Evolutionary conservation across 352 stramenopile species (phyloP).

Genomic region (Phytophthora uliginosa): DNA sequence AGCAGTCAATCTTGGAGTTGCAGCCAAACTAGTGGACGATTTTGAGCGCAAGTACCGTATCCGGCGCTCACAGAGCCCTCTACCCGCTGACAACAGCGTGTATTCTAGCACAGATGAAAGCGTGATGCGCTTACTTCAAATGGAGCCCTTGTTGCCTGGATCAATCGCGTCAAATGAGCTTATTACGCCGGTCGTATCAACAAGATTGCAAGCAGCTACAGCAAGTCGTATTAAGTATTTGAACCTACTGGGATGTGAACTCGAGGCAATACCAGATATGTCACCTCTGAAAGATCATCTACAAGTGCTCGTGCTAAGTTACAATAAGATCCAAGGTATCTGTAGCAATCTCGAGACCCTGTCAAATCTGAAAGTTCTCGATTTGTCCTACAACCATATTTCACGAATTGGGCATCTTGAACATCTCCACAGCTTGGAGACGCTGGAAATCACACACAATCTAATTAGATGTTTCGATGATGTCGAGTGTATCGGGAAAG

Average conservation of each 20-base stretch:
- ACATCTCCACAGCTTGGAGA: conserved; percentile 39
- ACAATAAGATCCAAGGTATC: conserved; percentile 72
- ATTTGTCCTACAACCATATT: conserved; percentile 82
- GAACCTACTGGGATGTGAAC: conserved; percentile 60
- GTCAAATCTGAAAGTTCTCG: conserved; percentile 52
- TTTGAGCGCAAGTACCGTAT: conserved; percentile 76
- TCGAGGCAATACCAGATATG: conserved; percentile 64
- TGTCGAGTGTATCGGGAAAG: conserved; percentile 46
- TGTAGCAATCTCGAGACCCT: conserved; percentile 44
- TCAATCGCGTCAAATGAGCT: not conserved
- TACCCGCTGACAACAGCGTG: conserved; percentile 14
- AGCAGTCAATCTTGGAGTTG: conserved; percentile 42
- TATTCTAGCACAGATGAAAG: conserved; percentile 36
- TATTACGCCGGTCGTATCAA: not conserved
- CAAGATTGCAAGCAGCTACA: conserved; percentile 25
- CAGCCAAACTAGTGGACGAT: conserved; percentile 46
- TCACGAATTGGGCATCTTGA: conserved; percentile 54
- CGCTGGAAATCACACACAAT: conserved; percentile 76
- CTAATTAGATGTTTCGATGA: conserved; percentile 68
- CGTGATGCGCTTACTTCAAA: conserved; percentile 46
- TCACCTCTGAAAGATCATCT: conserved; percentile 47
- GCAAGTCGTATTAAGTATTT: conserved; percentile 49
- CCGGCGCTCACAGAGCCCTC: conserved; percentile 44
- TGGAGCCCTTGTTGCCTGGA: conserved; percentile 49
- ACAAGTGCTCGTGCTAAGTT: conserved; percentile 74